These are phyloP conservation scores for Solanum pinnatisectum DNA, from an alignment of 257 asterid species.

Conservation along the genomic window DNA sequence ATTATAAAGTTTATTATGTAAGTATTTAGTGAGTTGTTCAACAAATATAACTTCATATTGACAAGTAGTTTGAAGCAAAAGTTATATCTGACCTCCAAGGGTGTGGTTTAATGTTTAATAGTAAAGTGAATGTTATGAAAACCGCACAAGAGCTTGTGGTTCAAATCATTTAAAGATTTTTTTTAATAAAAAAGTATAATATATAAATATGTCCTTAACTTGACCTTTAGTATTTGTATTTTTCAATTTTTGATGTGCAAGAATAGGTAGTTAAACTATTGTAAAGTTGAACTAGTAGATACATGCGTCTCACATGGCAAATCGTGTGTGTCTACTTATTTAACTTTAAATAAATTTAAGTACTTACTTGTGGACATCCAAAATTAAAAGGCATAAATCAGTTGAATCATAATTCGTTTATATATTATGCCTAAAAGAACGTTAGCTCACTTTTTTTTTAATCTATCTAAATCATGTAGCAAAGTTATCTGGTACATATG, in stretches of 20 bases:
- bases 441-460: not conserved
- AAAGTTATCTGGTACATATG: not conserved
- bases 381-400: accelerated
- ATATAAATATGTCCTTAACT: not conserved
- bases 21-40: not conserved
- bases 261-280: not conserved
- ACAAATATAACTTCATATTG: not conserved
- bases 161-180: not conserved
- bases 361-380: too few species aligned
- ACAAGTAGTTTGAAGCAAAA: not conserved
- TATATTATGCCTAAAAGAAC: not conserved
- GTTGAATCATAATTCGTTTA: too few species aligned
- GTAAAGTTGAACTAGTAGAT: not conserved
- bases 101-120: not conserved
- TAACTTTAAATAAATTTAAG: not conserved
- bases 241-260: not conserved
- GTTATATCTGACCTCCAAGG: not conserved
- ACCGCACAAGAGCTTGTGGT: accelerated
- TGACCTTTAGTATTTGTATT: accelerated
- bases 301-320: not conserved
- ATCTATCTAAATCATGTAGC: not conserved
- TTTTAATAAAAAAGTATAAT: too few species aligned
- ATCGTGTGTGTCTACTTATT: accelerated
- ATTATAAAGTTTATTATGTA: too few species aligned
- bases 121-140: not conserved